A percentile compares a stretch with the other conserved stretches of the same genome.
Conservation (phyloP, 176 grass and related monocot species). For the Typha latifolia region DNA sequence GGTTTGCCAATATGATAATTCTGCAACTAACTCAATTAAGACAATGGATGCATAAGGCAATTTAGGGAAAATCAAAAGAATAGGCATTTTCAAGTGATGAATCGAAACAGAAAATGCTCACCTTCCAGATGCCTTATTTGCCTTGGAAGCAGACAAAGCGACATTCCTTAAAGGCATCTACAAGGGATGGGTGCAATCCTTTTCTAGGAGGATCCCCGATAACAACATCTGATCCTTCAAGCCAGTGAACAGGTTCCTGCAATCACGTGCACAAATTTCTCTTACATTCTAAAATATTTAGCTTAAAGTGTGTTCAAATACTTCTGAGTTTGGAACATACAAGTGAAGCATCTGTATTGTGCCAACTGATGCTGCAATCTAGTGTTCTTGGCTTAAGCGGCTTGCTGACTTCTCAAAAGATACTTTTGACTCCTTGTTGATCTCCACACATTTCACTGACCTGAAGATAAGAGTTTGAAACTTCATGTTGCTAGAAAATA, state of each 20-base stretch:
- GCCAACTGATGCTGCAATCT: slow-evolving; percentile 81
- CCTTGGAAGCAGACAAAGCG: slow-evolving; percentile 54
- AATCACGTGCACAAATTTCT: slow-evolving; percentile 14
- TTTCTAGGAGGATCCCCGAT: slow-evolving; percentile 97
- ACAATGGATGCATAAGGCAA: not conserved
- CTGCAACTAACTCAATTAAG: no score
- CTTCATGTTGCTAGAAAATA: no score
- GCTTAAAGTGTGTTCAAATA: not conserved
- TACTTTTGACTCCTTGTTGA: slow-evolving; percentile 82
- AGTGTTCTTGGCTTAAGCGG: slow-evolving; percentile 62
- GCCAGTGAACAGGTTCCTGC: slow-evolving; percentile 84
- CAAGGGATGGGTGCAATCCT: slow-evolving; percentile 75
- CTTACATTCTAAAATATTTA: not conserved
- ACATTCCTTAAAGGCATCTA: slow-evolving; percentile 61
- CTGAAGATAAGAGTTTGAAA: slow-evolving; percentile 19
- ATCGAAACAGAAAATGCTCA: slow-evolving; percentile 17
- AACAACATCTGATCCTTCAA: slow-evolving; percentile 69
- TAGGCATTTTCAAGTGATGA: not conserved
- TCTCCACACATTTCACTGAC: slow-evolving; percentile 96
- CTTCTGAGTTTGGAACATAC: slow-evolving; percentile 29
- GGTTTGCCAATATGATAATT: no score
- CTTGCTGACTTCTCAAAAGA: slow-evolving; percentile 86
- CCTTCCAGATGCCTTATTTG: slow-evolving; percentile 46
- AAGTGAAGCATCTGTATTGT: slow-evolving; percentile 87
- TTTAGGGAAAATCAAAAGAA: not conserved